Percentiles rank a stretch among this genome's conserved stretches.
phyloP scores from a whole-genome alignment of 2,329 filamentous ascomycete genomes.

The Aureobasidium sp. region DNA sequence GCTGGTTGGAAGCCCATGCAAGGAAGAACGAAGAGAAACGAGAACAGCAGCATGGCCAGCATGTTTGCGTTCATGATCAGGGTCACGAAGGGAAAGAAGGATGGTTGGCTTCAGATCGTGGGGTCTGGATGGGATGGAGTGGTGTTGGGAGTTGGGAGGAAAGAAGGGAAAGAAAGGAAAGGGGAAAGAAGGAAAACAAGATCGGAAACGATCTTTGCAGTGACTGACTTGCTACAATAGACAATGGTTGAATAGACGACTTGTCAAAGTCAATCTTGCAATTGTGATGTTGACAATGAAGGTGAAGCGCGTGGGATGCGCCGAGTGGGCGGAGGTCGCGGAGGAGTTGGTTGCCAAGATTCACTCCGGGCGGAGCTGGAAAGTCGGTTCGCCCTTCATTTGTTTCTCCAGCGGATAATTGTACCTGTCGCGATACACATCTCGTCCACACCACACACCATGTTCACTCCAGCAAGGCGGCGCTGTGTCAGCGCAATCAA shows the following conservation, averaged over 20 bases:
- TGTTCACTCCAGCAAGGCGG: constrained; percentile 57
- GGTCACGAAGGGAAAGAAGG: neutral
- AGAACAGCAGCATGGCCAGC: neutral
- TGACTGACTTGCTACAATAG: neutral
- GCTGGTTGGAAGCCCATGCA: constrained; percentile 12
- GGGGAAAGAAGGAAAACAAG: neutral
- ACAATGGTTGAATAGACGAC: neutral
- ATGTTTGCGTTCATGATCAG: constrained; percentile 5
- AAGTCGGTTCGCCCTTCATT: neutral
- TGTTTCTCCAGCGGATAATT: neutral
- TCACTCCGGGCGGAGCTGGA: neutral
- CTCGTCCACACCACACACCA: constrained; percentile 28
- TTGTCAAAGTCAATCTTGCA: neutral
- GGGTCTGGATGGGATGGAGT: neutral
- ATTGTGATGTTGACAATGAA: neutral
- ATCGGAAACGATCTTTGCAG: neutral
- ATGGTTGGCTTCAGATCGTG: constrained; percentile 1
- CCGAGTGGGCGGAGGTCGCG: neutral
- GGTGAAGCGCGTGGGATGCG: neutral
- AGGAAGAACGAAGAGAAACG: neutral
- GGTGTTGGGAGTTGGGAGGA: neutral
- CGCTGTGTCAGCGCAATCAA: constrained; percentile 37
- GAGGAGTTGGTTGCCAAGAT: neutral
- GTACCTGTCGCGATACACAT: neutral
- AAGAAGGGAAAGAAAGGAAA: neutral